Base-by-base conservation (phyloP, 2,329 filamentous ascomycete genomes). In the Drechslera avenae region DNA sequence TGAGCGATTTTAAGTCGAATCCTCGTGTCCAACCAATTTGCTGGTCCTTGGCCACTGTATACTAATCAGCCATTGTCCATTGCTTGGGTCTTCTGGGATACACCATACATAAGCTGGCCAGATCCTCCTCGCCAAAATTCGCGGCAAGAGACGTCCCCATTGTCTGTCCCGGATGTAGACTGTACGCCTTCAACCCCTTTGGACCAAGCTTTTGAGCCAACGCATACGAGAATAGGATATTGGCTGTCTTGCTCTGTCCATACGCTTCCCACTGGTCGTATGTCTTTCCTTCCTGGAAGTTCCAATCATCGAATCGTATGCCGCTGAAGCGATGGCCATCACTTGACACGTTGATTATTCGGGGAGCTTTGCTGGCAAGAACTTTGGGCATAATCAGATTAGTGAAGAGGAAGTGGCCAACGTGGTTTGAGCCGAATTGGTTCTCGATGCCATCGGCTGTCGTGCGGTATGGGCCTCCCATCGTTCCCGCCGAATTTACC, bases 191-290 rank as follows among this genome's bases (percentile, higher is more conserved):
- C 44, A 73, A 19, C 0, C 68, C 68, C 34, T 53, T 63, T 0
- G 14, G 0, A 0, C 60, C 66, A 8, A 72, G 45, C 40, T 65
- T 66, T 28, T 59, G 40, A 2, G 63, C 64, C 32, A 71, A 39
- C 3, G 52, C 47, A 23, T 59, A 57, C 0, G 68, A 53, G 26
- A 69, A 70, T 18, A 72, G 42, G 9, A 81, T 76, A 46, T 81
- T 80, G 2, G 79, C 79, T 23, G 79, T 79, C 65, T 83, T 83
- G 59, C 77, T 79, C 57, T 81, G 79, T 2, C 73, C 75, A 52
- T 83, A 83, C 2, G 78, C 78, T 1, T 68, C 59, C 70, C 77
- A 79, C 57, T 57, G 54, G 6, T 75, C 63, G 40, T 75, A 78
- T 1, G 64, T 59, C 35, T 73, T 73, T n/a, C 75, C 73, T 16